Evolutionary conservation across 495 filamentous ascomycete genomes (phyloP).

Genomic region (Tuber aestivum): DNA sequence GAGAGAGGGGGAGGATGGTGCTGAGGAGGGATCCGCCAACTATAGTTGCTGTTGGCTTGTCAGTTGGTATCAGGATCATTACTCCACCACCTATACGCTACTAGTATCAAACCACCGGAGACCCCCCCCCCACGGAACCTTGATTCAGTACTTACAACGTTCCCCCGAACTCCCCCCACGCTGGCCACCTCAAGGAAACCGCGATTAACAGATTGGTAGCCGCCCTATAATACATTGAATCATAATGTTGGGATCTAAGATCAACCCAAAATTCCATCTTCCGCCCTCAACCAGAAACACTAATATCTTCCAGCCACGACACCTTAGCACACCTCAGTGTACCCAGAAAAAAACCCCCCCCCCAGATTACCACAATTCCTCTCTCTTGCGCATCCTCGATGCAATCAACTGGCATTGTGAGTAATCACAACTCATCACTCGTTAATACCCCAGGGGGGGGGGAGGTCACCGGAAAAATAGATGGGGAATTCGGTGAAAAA

Average conservation of each 20-base stretch:
- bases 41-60: not conserved
- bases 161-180: not conserved
- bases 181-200: not conserved
- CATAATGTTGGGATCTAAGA: not conserved
- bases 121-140: too few species aligned
- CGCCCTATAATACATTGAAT: not conserved
- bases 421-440: not conserved
- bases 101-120: too few species aligned
- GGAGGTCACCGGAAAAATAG: too few species aligned
- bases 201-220: not conserved
- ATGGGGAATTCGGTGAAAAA: too few species aligned
- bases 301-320: not conserved
- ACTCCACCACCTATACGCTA: too few species aligned
- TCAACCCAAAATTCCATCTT: not conserved
- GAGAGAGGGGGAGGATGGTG: too few species aligned
- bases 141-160: not conserved
- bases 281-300: not conserved
- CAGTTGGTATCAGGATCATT: not conserved
- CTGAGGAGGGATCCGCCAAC: too few species aligned
- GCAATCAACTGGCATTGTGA: not conserved
- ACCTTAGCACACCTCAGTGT: not conserved
- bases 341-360: not conserved
- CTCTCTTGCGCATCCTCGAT: not conserved
- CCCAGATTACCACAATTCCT: not conserved
- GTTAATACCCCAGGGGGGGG: too few species aligned